phyloP scores from a whole-genome alignment of 2,329 filamentous ascomycete genomes.

The Endocalyx cinctus region DNA sequence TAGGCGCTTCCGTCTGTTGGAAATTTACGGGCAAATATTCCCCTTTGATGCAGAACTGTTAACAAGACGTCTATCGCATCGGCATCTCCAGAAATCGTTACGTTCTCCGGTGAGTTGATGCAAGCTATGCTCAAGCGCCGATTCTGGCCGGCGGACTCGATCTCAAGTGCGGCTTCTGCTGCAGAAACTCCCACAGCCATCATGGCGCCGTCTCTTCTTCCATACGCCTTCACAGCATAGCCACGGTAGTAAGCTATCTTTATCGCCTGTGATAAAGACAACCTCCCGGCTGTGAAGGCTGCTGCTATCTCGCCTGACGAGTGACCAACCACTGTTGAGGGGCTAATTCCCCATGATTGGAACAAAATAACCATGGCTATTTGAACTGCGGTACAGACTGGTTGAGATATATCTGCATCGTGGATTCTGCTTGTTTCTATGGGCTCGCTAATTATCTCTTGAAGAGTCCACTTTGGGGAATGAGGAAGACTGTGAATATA shows the following conservation, averaged over 20 bases:
- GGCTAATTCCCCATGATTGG: conserved; percentile 6
- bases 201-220: conserved; percentile 14
- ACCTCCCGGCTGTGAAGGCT: conserved; percentile 32
- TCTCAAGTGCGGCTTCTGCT: neutral
- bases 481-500: conserved; percentile 3
- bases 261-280: conserved; percentile 13
- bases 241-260: conserved; percentile 17
- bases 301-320: conserved; percentile 36
- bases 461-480: conserved; percentile 11
- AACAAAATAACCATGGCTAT: conserved; percentile 15
- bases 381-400: conserved; percentile 20
- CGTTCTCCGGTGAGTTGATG: conserved; percentile 14
- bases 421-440: conserved; percentile 5
- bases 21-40: conserved; percentile 2
- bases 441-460: conserved; percentile 5
- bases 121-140: conserved; percentile 10
- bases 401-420: conserved; percentile 9
- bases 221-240: neutral
- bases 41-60: neutral
- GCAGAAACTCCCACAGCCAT: conserved; percentile 10
- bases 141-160: neutral
- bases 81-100: conserved; percentile 9
- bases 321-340: conserved; percentile 16
- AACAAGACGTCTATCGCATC: neutral
- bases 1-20: conserved; percentile 2